Evolutionary conservation across 352 stramenopile species (phyloP).

Genomic region (Pythium myriotylum): DNA sequence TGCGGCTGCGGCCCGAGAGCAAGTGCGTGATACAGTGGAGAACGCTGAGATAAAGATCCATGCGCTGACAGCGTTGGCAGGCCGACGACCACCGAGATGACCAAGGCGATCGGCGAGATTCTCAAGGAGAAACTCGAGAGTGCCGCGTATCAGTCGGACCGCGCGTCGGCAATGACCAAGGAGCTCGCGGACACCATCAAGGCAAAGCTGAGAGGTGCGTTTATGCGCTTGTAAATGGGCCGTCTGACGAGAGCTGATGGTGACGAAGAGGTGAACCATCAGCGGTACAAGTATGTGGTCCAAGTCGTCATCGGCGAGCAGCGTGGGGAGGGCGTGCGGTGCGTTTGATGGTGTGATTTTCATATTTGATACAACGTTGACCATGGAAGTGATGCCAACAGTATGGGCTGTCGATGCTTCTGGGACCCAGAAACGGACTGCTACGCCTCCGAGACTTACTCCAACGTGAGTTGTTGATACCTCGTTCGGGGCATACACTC

Average conservation of each 20-base stretch:
- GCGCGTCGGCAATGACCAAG: conserved; percentile 76
- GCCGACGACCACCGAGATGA: conserved; percentile 82
- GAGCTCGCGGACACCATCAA: conserved; percentile 89
- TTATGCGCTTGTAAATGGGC: neutral
- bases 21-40: conserved; percentile 28
- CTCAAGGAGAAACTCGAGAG: conserved; percentile 71
- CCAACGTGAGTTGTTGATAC: conserved; percentile 84
- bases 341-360: neutral
- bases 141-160: conserved; percentile 71
- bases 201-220: conserved; percentile 73
- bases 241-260: neutral
- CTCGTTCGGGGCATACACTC: no score
- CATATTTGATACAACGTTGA: no score
- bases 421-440: conserved; percentile 90
- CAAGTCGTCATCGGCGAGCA: conserved; percentile 92
- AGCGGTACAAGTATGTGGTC: conserved; percentile 91
- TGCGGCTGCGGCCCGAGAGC: conserved; percentile 65
- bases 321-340: conserved; percentile 84
- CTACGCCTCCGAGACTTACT: conserved; percentile 89
- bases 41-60: neutral
- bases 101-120: conserved; percentile 68
- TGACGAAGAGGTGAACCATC: conserved; percentile 53
- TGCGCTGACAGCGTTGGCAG: conserved; percentile 18
- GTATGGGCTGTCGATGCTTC: conserved; percentile 91
- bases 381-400: no score